Conservation (phyloP, 2,329 filamentous ascomycete species). For the Trematosphaeria pertusa region DNA sequence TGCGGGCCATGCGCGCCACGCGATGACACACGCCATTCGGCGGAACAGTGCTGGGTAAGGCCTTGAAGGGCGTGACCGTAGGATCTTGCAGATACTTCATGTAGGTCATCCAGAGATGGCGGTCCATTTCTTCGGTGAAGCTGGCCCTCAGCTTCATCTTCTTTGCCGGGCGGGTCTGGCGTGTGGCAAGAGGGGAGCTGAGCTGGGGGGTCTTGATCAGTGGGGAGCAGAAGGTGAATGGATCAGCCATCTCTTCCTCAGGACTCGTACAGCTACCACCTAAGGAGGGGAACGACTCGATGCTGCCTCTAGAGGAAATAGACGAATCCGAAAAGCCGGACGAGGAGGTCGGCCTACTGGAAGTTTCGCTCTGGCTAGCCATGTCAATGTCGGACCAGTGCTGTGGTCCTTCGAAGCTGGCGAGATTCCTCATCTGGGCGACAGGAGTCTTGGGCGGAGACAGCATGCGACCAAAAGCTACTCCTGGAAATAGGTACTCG, state of each 20-base stretch:
- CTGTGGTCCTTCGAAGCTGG: conserved; percentile 33
- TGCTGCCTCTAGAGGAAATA: conserved; percentile 64
- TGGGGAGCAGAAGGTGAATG: conserved; percentile 57
- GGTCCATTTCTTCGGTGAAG: conserved; percentile 70
- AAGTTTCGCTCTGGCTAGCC: conserved; percentile 48
- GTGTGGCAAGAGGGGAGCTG: conserved; percentile 39
- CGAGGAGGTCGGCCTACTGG: conserved; percentile 63
- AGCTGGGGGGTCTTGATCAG: conserved; percentile 34
- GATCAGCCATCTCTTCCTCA: conserved; percentile 65
- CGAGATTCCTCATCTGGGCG: conserved; percentile 46
- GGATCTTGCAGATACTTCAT: conserved; percentile 71
- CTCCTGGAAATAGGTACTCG: conserved; percentile 52
- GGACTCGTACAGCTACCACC: conserved; percentile 67
- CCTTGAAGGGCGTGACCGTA: conserved; percentile 71
- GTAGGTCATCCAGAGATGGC: conserved; percentile 71
- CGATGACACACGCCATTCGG: conserved; percentile 70
- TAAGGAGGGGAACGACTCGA: conserved; percentile 62
- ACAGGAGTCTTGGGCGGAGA: conserved; percentile 59
- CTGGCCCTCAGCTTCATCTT: conserved; percentile 53
- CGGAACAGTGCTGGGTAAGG: conserved; percentile 67
- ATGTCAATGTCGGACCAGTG: conserved; percentile 43
- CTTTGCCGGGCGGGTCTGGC: conserved; percentile 42
- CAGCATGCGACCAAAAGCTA: conserved; percentile 45
- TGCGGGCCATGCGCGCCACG: conserved; percentile 67
- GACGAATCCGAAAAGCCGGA: conserved; percentile 69